Conservation (phyloP, 192 early-diverging fungal genomes). For the Coemansia sp. region DNA sequence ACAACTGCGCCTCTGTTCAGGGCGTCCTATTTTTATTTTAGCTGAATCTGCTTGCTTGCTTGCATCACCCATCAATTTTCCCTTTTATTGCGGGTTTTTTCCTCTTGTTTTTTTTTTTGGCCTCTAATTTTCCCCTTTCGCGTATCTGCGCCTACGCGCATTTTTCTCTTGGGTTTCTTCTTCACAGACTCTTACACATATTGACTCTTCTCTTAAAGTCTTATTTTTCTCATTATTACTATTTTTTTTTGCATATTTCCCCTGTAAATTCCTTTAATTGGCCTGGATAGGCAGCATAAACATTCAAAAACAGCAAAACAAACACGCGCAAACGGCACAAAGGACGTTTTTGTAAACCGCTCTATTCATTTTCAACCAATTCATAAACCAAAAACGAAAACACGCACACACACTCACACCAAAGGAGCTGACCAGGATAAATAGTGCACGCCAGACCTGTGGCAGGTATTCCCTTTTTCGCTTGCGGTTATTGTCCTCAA, state of each 20-base stretch:
- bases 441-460: too few relatives aligned
- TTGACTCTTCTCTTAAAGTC: background rate
- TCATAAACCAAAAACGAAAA: background rate
- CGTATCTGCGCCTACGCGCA: background rate
- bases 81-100: background rate
- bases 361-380: too few relatives aligned
- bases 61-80: background rate
- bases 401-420: background rate
- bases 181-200: background rate
- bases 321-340: background rate
- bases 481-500: too few relatives aligned
- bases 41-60: background rate
- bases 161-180: background rate
- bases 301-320: background rate
- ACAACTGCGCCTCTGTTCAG: too few relatives aligned
- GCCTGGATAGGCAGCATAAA: background rate
- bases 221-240: background rate
- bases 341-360: too few relatives aligned
- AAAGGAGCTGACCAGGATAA: too few relatives aligned
- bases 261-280: conserved; percentile 1
- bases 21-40: background rate
- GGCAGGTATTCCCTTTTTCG: too few relatives aligned
- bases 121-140: background rate
- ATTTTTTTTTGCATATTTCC: background rate
- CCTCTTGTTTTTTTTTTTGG: background rate